phyloP scores from a whole-genome alignment of 1,284 basidiomycete genomes.

The Moniliophthora roreri region DNA sequence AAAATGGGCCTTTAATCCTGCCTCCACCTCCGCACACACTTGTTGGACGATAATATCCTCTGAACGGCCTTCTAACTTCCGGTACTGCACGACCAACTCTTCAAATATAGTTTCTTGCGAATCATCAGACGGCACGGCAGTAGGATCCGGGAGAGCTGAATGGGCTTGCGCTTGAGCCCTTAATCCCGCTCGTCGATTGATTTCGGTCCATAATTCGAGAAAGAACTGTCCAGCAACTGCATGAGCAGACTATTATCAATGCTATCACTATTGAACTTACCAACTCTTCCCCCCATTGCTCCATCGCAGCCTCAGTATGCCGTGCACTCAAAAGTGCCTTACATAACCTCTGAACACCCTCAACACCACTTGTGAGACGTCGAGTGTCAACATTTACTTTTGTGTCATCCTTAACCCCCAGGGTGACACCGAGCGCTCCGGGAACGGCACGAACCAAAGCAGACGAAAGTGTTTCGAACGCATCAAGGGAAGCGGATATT shows the following conservation, averaged over 20 bases:
- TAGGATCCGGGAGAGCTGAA: slow-evolving; percentile 49
- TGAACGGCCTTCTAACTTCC: slow-evolving; percentile 61
- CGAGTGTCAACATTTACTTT: slow-evolving; percentile 55
- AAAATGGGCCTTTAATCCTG: slow-evolving; percentile 71
- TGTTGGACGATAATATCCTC: slow-evolving; percentile 86
- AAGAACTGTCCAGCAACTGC: slow-evolving; percentile 64
- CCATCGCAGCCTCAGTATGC: slow-evolving; percentile 68
- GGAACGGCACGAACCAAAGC: slow-evolving; percentile 89
- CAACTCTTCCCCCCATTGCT: slow-evolving; percentile 83
- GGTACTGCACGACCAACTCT: slow-evolving; percentile 65
- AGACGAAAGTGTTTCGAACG: slow-evolving; percentile 89
- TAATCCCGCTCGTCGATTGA: slow-evolving; percentile 58
- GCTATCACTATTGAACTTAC: slow-evolving; percentile 44
- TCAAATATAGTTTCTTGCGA: slow-evolving; percentile 76
- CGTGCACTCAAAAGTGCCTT: slow-evolving; percentile 81
- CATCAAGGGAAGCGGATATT: slow-evolving; percentile 84
- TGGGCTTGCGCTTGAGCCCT: slow-evolving; percentile 49
- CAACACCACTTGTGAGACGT: slow-evolving; percentile 72
- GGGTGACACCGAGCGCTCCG: slow-evolving; percentile 68
- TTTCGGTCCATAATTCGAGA: slow-evolving; percentile 82
- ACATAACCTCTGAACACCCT: slow-evolving; percentile 78
- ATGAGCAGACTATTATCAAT: slow-evolving; percentile 3
- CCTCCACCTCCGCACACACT: slow-evolving; percentile 77
- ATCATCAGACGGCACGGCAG: slow-evolving; percentile 26
- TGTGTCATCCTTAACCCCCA: slow-evolving; percentile 41